Evolutionary conservation across 192 early-diverging fungal species (phyloP).

Genomic region (Coemansia sp.): DNA sequence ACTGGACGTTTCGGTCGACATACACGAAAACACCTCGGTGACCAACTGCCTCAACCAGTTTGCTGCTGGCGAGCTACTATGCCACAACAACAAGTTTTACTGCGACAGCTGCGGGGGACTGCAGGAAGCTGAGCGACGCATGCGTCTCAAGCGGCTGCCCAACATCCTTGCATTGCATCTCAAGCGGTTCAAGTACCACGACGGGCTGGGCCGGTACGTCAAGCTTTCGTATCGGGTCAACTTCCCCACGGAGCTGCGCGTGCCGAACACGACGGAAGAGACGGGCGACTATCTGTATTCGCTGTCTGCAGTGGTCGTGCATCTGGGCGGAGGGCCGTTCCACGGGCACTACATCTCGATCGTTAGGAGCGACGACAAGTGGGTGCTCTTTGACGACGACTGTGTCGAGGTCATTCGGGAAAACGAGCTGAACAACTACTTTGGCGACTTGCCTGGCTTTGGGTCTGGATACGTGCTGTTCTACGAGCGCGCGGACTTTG

Average conservation of each 20-base stretch:
- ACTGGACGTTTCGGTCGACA: constrained; percentile 93
- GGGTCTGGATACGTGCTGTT: constrained; percentile 81
- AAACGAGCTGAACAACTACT: constrained; percentile 73
- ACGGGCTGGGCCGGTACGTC: constrained; percentile 82
- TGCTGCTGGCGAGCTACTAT: constrained; percentile 90
- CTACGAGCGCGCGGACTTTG: constrained; percentile 61
- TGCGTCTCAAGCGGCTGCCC: constrained; percentile 92
- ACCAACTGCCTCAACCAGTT: constrained; percentile 92
- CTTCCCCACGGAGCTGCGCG: constrained; percentile 88
- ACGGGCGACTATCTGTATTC: constrained; percentile 85
- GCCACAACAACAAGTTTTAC: constrained; percentile 97
- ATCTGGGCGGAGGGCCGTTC: constrained; percentile 93
- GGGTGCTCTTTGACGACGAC: constrained; percentile 97
- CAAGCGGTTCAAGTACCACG: constrained; percentile 98
- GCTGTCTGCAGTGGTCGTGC: constrained; percentile 87
- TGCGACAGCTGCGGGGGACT: constrained; percentile 92
- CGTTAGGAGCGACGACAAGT: constrained; percentile 79
- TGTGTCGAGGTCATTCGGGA: constrained; percentile 81
- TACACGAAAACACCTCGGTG: constrained; percentile 94
- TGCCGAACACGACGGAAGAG: constrained; percentile 93
- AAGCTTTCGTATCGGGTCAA: constrained; percentile 94
- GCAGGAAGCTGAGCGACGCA: constrained; percentile 96
- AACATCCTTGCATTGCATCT: constrained; percentile 94
- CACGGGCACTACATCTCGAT: constrained; percentile 97
- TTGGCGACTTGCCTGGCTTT: constrained; percentile 70